Conservation (phyloP, 2,329 filamentous ascomycete species). For the Fusarium xylarioides region DNA sequence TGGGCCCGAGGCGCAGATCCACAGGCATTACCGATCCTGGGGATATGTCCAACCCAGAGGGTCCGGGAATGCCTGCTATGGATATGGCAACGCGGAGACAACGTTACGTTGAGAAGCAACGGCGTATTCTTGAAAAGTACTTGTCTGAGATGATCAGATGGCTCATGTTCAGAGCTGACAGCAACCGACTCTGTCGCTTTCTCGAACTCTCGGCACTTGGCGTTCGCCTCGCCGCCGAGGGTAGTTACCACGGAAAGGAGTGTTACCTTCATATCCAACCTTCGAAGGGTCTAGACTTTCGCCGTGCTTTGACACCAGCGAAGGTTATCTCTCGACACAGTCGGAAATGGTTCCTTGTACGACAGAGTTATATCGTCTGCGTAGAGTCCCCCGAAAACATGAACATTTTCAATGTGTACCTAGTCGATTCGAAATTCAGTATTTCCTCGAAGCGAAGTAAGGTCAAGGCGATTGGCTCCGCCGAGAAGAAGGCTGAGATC, state of each 20-base stretch:
- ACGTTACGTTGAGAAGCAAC: slow-evolving; percentile 82
- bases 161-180: slow-evolving; percentile 96
- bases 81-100: slow-evolving; percentile 54
- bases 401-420: slow-evolving; percentile 98
- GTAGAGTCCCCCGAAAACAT: slow-evolving; percentile 99
- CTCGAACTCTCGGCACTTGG: slow-evolving; percentile 93
- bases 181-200: slow-evolving; percentile 95
- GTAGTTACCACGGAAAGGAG: slow-evolving; percentile 97
- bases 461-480: slow-evolving; percentile 61
- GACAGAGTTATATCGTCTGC: slow-evolving; percentile 96
- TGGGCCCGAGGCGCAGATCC: slow-evolving; percentile 58
- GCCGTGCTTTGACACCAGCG: slow-evolving; percentile 79
- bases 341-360: slow-evolving; percentile 97
- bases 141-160: slow-evolving; percentile 93
- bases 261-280: slow-evolving; percentile 93
- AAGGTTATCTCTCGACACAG: slow-evolving; percentile 84
- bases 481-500: slow-evolving; percentile 65
- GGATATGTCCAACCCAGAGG: slow-evolving; percentile 54
- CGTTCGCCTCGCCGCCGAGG: slow-evolving; percentile 91
- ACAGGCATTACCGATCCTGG: slow-evolving; percentile 59
- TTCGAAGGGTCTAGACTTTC: slow-evolving; percentile 86
- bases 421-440: slow-evolving; percentile 90
- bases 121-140: slow-evolving; percentile 87
- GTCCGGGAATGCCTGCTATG: slow-evolving; percentile 59
- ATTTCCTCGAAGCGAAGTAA: slow-evolving; percentile 78